phyloP scores from a whole-genome alignment of 345 rosid species.

The Sapria himalayana region DNA sequence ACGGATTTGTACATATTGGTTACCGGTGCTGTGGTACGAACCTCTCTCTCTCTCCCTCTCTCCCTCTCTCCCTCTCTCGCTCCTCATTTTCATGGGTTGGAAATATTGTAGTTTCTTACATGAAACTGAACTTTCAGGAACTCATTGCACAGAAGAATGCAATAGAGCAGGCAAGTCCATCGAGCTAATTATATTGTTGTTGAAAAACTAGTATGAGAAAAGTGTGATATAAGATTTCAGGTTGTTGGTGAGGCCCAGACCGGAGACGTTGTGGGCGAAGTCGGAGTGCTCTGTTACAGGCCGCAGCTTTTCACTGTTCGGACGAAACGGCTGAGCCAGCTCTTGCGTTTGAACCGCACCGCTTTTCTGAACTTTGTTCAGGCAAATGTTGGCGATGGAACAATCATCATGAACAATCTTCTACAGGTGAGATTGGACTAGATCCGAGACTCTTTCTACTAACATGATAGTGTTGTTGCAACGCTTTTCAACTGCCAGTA shows the following conservation, averaged over 20 bases:
- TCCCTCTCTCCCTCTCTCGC: neutral
- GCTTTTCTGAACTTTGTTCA: constrained; percentile 11
- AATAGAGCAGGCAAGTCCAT: constrained; percentile 26
- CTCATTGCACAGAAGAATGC: constrained; percentile 24
- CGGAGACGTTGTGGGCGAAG: constrained; percentile 11
- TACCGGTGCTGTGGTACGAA: constrained; percentile 45
- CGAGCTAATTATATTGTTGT: constrained; percentile 1
- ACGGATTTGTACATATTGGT: constrained; percentile 66
- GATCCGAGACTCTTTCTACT: too few relatives aligned
- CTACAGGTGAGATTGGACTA: too few relatives aligned
- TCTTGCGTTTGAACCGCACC: constrained; percentile 9
- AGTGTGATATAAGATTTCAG: neutral
- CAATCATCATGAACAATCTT: constrained; percentile 10
- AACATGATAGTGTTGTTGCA: too few relatives aligned
- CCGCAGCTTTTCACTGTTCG: constrained; percentile 14
- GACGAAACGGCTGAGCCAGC: constrained; percentile 11
- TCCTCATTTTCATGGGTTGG: neutral
- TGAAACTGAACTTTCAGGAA: constrained; percentile 21
- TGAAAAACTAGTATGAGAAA: neutral
- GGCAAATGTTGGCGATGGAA: constrained; percentile 10
- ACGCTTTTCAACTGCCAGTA: too few relatives aligned
- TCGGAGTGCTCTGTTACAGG: constrained; percentile 10
- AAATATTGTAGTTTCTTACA: constrained; percentile 3
- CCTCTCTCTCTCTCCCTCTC: neutral
- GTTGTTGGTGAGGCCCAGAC: constrained; percentile 7